Conservation (phyloP, 148 eudicot genomes). For the Rhododendron griersonianum region DNA sequence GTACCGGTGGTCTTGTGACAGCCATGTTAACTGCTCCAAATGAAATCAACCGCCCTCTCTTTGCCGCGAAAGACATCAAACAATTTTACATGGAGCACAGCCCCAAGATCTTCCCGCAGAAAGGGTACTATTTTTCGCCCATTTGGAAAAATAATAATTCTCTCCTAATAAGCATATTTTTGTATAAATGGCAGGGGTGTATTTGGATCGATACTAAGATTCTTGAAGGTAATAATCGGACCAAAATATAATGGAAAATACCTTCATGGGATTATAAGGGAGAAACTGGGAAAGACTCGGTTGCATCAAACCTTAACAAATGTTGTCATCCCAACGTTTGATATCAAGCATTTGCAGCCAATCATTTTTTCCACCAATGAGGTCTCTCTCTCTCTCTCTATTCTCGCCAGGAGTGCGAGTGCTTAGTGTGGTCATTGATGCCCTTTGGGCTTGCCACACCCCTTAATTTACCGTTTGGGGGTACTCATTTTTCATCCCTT, state of each 20-base stretch:
- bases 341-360: slow-evolving; percentile 23
- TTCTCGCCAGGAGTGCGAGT: no score
- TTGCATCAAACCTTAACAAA: slow-evolving; percentile 19
- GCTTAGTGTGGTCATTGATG: no score
- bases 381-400: slow-evolving; percentile 11
- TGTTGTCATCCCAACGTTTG: slow-evolving; percentile 30
- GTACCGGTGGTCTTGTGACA: slow-evolving; percentile 28
- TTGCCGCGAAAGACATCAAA: slow-evolving; percentile 26
- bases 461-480: no score
- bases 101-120: slow-evolving; percentile 24
- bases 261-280: slow-evolving; percentile 6
- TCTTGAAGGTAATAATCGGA: slow-evolving; percentile 4
- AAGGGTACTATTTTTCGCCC: background rate
- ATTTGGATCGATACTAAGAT: background rate
- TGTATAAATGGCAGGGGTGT: slow-evolving; percentile 9
- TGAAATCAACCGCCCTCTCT: slow-evolving; percentile 23
- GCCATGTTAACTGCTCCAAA: slow-evolving; percentile 32
- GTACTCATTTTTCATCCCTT: no score
- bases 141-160: background rate
- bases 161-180: background rate
- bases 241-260: slow-evolving; percentile 30
- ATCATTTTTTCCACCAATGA: slow-evolving; percentile 22
- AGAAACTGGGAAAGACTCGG: slow-evolving; percentile 5
- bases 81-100: slow-evolving; percentile 18
- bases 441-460: no score